A percentile compares a stretch with the other conserved stretches of the same genome.
phyloP scores from a whole-genome alignment of 2,329 filamentous ascomycete genomes.

The Pseudogymnoascus sp. region DNA sequence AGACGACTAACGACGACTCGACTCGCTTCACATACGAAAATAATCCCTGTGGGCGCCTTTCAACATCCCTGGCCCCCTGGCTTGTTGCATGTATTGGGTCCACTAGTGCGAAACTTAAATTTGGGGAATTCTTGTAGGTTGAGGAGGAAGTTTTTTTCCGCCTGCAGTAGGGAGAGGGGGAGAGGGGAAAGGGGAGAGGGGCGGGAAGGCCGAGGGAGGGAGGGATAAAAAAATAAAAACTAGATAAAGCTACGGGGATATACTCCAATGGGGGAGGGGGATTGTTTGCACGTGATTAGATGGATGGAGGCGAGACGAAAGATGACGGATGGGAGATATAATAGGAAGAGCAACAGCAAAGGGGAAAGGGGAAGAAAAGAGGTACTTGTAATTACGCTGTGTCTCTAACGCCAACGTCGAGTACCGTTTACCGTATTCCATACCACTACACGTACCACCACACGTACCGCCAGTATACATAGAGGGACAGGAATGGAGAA shows the following conservation, averaged over 20 bases:
- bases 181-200: neutral
- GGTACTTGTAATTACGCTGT: neutral
- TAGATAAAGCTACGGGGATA: no score
- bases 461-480: neutral
- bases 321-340: neutral
- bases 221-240: neutral
- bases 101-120: conserved; percentile 5
- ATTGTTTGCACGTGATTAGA: neutral
- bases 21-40: neutral
- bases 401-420: neutral
- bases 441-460: neutral
- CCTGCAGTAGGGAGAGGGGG: neutral
- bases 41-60: no score
- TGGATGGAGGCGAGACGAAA: neutral
- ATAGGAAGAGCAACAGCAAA: neutral
- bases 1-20: neutral
- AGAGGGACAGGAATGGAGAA: neutral
- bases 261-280: neutral
- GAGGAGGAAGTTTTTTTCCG: neutral
- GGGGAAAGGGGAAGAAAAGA: neutral
- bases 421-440: neutral
- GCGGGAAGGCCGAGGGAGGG: neutral
- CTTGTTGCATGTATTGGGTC: neutral
- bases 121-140: neutral
- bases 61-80: no score